phyloP scores from a whole-genome alignment of 129 eudicot species.

The Centaurea solstitialis region DNA sequence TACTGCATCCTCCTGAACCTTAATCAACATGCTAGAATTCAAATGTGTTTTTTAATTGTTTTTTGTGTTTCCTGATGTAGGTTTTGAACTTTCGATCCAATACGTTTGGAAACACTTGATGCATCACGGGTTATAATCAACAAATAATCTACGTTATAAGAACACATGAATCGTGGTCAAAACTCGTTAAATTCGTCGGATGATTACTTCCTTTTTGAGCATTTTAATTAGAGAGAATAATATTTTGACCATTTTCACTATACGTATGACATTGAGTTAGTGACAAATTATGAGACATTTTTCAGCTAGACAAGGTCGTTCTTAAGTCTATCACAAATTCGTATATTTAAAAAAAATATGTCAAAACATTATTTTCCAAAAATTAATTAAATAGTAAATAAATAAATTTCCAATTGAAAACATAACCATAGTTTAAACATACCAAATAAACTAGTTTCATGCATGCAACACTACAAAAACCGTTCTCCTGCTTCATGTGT shows the following conservation, averaged over 20 bases:
- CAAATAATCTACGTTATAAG: neutral
- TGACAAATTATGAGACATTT: neutral
- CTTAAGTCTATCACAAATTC: too few species aligned
- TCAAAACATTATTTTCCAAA: neutral
- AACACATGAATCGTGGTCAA: neutral
- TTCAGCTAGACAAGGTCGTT: neutral
- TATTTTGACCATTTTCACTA: neutral
- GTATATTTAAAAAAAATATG: too few species aligned
- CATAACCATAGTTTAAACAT: neutral
- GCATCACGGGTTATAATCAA: neutral
- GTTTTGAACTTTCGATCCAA: neutral
- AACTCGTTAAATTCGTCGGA: neutral
- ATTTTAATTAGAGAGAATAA: neutral
- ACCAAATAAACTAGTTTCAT: constrained; percentile 8
- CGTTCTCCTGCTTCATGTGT: constrained; percentile 16
- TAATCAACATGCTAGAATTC: neutral
- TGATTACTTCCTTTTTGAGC: neutral
- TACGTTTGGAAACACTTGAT: neutral
- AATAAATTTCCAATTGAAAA: neutral
- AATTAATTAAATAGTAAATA: neutral
- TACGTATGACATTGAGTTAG: neutral
- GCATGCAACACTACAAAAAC: constrained; percentile 18
- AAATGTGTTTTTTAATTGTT: neutral
- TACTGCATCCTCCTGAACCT: neutral
- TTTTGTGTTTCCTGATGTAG: neutral